These are phyloP conservation scores for Pelargonium cotyledonis DNA, from an alignment of 441 rosid genomes.

Conservation along the genomic window DNA sequence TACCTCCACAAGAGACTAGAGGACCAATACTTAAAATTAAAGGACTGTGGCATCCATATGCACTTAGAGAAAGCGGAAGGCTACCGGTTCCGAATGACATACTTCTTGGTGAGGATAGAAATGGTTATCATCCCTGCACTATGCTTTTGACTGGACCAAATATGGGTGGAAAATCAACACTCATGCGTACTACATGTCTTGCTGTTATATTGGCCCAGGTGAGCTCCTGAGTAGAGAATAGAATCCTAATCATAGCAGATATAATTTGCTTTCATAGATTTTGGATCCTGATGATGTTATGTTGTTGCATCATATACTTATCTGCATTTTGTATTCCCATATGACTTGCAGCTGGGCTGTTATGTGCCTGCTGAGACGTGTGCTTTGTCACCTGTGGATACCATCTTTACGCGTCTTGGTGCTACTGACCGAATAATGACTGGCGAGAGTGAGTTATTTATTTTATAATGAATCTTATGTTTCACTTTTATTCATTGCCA, in stretches of 20 bases:
- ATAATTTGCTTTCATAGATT: conserved; percentile 3
- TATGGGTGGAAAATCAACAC: conserved; percentile 98
- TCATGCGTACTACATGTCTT: conserved; percentile 83
- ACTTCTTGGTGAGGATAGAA: conserved; percentile 55
- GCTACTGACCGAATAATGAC: conserved; percentile 94
- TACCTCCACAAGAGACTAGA: conserved; percentile 41
- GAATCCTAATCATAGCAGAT: conserved; percentile 7
- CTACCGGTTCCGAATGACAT: conserved; percentile 79
- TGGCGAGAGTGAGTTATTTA: conserved; percentile 72
- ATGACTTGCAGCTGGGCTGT: conserved; percentile 72
- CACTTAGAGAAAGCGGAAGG: conserved; percentile 62
- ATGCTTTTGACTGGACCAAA: conserved; percentile 94
- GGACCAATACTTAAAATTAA: conserved; percentile 61
- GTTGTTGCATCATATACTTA: background rate
- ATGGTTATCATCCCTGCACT: conserved; percentile 46
- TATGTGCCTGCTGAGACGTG: conserved; percentile 74
- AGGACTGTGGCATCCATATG: conserved; percentile 95
- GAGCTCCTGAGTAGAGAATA: conserved; percentile 22
- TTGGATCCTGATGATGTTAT: background rate
- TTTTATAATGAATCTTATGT: background rate
- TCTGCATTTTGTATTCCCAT: conserved; percentile 6
- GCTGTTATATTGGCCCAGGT: conserved; percentile 92
- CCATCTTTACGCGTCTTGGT: conserved; percentile 90
- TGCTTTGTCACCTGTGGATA: conserved; percentile 66
- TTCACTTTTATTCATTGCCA: conserved; percentile 3